These are phyloP conservation scores for Hordeum pubiflorum DNA, from an alignment of 202 grass and related monocot species.

Conservation along the genomic window DNA sequence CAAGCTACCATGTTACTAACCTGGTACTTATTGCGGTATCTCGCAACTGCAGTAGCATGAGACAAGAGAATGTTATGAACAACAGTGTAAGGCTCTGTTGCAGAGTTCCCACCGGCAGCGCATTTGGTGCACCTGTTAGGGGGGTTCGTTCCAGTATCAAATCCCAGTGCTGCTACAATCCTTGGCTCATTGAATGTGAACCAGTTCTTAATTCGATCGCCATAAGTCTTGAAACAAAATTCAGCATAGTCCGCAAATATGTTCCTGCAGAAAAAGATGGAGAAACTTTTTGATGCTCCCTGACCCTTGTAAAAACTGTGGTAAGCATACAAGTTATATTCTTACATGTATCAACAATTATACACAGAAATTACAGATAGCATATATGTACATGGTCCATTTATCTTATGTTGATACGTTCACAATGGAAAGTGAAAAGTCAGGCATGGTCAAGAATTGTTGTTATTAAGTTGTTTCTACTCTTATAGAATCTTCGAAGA, in stretches of 20 bases:
- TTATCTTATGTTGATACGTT: background rate
- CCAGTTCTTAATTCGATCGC: conserved; percentile 77
- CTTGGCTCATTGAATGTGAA: conserved; percentile 75
- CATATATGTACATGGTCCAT: background rate
- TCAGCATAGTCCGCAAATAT: conserved; percentile 60
- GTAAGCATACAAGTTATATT: background rate
- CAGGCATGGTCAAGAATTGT: background rate
- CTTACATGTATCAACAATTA: background rate
- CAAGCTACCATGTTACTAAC: conserved; percentile 12
- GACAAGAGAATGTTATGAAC: conserved; percentile 66
- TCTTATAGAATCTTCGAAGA: background rate
- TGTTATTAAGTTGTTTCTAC: background rate
- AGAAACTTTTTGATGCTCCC: background rate
- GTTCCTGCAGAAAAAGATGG: conserved; percentile 32
- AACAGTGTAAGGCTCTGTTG: conserved; percentile 78
- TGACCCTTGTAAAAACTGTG: background rate
- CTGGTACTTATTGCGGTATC: conserved; percentile 74
- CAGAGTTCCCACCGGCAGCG: conserved; percentile 49
- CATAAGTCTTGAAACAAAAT: conserved; percentile 68
- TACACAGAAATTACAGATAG: background rate
- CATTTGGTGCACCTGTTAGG: conserved; percentile 47
- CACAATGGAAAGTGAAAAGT: background rate
- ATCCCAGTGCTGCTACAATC: conserved; percentile 53
- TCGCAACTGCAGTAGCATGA: conserved; percentile 65
- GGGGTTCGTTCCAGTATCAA: conserved; percentile 36